Percentiles rank a stretch among this genome's conserved stretches.
These are phyloP conservation scores for button mushroom (Agaricus bisporus) DNA, from an alignment of 768 basidiomycete species.

Conservation along the genomic window DNA sequence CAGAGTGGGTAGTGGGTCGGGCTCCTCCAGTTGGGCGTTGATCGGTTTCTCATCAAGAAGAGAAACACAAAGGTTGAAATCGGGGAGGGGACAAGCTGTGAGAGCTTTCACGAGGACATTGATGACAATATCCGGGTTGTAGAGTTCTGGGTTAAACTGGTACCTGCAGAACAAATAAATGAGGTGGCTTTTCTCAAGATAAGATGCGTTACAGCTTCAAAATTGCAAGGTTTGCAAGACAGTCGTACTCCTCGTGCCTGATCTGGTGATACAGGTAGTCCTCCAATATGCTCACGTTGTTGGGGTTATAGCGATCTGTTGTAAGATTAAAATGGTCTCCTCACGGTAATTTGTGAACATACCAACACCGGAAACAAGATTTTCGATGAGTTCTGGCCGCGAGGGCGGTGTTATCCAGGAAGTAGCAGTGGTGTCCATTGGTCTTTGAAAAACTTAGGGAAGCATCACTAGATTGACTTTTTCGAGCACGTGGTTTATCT, in stretches of 20 bases:
- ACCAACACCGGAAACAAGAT: constrained; percentile 89
- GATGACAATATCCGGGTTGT: constrained; percentile 89
- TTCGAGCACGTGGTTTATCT: constrained; percentile 21
- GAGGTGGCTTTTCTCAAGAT: constrained; percentile 14
- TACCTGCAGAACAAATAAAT: constrained; percentile 45
- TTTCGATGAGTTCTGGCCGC: constrained; percentile 83
- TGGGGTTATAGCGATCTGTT: constrained; percentile 94
- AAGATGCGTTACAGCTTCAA: constrained; percentile 63
- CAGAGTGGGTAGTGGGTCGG: constrained; percentile 70
- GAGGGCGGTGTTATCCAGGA: constrained; percentile 69
- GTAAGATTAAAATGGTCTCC: constrained; percentile 3
- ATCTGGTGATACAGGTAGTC: constrained; percentile 97
- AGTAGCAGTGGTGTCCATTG: constrained; percentile 40
- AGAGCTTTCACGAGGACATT: constrained; percentile 93
- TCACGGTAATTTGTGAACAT: constrained; percentile 21
- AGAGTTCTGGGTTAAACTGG: constrained; percentile 92
- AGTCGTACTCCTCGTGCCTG: constrained; percentile 86
- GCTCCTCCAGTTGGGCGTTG: constrained; percentile 60
- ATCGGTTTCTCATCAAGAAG: constrained; percentile 74
- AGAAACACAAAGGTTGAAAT: constrained; percentile 92
- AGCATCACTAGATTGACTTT: constrained; percentile 16
- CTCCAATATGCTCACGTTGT: constrained; percentile 88
- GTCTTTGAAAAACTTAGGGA: constrained; percentile 11
- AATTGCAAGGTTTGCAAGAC: constrained; percentile 91
- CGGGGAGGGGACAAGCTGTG: constrained; percentile 78